Percentiles rank a stretch among this genome's conserved stretches.
phyloP scores from a whole-genome alignment of 2,329 filamentous ascomycete genomes.

The Aspergillus hiratsukae region DNA sequence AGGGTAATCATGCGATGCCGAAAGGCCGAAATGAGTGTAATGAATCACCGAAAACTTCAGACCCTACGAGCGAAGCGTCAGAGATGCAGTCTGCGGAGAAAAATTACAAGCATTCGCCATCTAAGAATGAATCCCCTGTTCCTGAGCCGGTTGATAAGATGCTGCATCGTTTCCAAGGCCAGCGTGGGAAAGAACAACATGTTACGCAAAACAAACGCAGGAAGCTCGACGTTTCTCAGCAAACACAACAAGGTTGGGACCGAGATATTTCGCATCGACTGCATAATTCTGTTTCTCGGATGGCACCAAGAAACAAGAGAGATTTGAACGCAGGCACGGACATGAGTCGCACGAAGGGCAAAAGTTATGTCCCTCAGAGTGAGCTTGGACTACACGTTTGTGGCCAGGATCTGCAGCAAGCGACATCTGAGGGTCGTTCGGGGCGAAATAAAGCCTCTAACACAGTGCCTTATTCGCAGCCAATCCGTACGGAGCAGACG shows the following conservation, averaged over 20 bases:
- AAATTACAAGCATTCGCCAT: background rate
- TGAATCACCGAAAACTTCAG: background rate
- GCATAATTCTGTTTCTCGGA: background rate
- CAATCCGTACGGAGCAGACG: background rate
- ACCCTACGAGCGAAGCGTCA: background rate
- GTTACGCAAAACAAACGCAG: slow-evolving; percentile 5
- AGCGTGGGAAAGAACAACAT: background rate
- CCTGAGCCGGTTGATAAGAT: background rate
- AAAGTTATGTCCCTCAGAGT: background rate
- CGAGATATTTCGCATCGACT: background rate
- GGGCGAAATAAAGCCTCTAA: background rate
- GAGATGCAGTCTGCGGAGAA: background rate
- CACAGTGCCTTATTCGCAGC: background rate
- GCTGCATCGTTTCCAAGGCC: background rate
- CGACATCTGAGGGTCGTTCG: background rate
- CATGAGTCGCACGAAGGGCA: background rate
- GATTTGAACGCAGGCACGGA: background rate
- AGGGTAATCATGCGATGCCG: too few species aligned
- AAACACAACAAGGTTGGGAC: background rate
- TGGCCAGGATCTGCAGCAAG: background rate
- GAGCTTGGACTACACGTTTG: background rate
- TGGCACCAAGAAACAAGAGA: background rate
- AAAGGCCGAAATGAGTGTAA: background rate
- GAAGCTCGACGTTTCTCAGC: background rate
- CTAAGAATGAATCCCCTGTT: background rate